Base-by-base conservation (phyloP, 345 rosid species). In the Brassica juncea region DNA sequence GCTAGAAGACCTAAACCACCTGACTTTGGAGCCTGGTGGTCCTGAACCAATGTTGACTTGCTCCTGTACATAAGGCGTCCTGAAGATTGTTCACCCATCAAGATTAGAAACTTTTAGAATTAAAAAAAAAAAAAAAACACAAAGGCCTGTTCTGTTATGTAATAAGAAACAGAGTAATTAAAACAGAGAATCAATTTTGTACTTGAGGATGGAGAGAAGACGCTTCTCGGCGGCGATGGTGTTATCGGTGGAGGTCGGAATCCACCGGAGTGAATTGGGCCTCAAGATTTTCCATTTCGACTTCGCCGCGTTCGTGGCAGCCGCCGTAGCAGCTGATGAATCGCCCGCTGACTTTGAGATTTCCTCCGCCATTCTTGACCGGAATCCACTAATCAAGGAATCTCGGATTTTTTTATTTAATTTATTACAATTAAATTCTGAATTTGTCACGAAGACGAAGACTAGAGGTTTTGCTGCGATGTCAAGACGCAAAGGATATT, bases 191-290 rank as follows among this genome's bases (percentile, higher is more conserved):
- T 23, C 34, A 15, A 34, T 11, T 27, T 27, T 32, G 70, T 84
- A 91, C 99, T 91, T 90, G 89, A 95, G 85, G 27, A 87, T 58
- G 64, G 94, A 89, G 74, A 95, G 97, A 58, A 95, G 99, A 66
- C 97, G 97, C 27, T 95, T 91, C 88, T 95, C 99, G 71, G 98
- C 89, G 81, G 92, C 92, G 81, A 95, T 88, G 85, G 93, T 87
- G 68, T 82, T 88, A 57, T 90, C 91, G 85, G 92, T 89, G 80
- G 99, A 95, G 59, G 99, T 89, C 14, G 99, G 99, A 35, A 95
- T 87, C 98, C 99, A 95, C 9, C 99, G 98, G 86, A 95, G 93
- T 9, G 88, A 76, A 71, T 94, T 87, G 0, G 98, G 99, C 93
- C 96, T 93, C 62, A 85, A 67, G 4, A 86, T 87, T 54, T 92